These are phyloP conservation scores for Corymbia calophylla DNA, from an alignment of 441 rosid species.

Conservation along the genomic window DNA sequence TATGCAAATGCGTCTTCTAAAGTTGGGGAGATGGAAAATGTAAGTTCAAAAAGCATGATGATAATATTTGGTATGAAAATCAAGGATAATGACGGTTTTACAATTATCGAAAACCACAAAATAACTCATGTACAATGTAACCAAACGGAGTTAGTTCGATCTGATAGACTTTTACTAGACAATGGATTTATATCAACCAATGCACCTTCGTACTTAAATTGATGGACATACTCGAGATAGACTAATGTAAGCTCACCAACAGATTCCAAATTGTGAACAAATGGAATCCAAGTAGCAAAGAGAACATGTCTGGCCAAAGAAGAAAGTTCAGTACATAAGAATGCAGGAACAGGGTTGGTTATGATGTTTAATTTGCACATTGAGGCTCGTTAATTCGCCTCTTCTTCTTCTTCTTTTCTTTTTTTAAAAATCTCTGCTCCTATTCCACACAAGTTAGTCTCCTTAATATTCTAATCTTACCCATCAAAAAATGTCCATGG, in stretches of 20 bases:
- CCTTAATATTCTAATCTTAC: not conserved
- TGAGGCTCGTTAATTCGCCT: not conserved
- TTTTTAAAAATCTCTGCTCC: not conserved
- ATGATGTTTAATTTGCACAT: not conserved
- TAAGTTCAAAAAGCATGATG: not conserved
- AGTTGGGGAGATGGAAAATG: not conserved
- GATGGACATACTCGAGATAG: not conserved
- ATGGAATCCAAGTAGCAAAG: not conserved
- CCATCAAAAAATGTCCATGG: not conserved
- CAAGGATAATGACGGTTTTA: not conserved
- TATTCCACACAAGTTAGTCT: not conserved
- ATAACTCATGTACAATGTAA: not conserved
- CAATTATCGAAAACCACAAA: not conserved
- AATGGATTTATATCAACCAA: not conserved
- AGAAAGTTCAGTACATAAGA: not conserved
- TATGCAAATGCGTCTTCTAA: not conserved
- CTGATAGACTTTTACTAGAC: not conserved
- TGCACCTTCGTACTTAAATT: not conserved
- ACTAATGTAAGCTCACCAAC: not conserved
- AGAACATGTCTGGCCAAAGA: not conserved
- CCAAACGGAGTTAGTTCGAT: not conserved
- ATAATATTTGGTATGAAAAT: not conserved
- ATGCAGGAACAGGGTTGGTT: not conserved
- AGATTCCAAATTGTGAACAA: not conserved
- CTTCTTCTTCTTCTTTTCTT: not conserved